These are phyloP conservation scores for Diaporthe amygdali DNA, from an alignment of 2,329 filamentous ascomycete species.

Conservation along the genomic window DNA sequence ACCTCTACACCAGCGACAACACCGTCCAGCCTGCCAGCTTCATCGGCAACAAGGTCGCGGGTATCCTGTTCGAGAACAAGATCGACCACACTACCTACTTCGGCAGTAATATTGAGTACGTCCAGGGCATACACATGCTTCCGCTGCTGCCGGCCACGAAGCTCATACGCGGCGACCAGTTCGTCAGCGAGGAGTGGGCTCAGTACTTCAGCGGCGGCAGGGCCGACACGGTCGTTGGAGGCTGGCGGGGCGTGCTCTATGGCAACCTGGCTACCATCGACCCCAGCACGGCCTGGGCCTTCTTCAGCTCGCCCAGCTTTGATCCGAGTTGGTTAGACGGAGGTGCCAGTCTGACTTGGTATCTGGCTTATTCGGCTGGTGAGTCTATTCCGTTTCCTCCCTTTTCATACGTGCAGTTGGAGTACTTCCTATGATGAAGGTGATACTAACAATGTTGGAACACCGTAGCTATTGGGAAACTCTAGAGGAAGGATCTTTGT, in stretches of 20 bases:
- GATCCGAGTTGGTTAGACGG: constrained; percentile 76
- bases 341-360: constrained; percentile 85
- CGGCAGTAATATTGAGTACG: constrained; percentile 71
- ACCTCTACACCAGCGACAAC: constrained; percentile 77
- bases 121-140: constrained; percentile 68
- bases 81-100: constrained; percentile 93
- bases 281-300: constrained; percentile 71
- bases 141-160: constrained; percentile 69
- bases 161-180: constrained; percentile 68
- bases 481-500: background rate
- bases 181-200: constrained; percentile 85
- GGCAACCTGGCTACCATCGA: constrained; percentile 83
- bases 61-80: constrained; percentile 91
- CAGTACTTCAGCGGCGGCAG: constrained; percentile 75
- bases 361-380: constrained; percentile 79
- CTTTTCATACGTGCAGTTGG: no score
- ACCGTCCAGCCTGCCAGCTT: constrained; percentile 75
- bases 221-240: constrained; percentile 68
- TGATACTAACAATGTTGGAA: background rate
- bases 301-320: constrained; percentile 73
- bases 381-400: constrained; percentile 38
- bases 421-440: background rate
- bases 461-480: background rate
- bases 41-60: constrained; percentile 75
- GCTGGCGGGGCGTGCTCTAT: constrained; percentile 86